Evolutionary conservation across 192 early-diverging fungal genomes (phyloP).

Genomic region (Chytriomyces confervae): DNA sequence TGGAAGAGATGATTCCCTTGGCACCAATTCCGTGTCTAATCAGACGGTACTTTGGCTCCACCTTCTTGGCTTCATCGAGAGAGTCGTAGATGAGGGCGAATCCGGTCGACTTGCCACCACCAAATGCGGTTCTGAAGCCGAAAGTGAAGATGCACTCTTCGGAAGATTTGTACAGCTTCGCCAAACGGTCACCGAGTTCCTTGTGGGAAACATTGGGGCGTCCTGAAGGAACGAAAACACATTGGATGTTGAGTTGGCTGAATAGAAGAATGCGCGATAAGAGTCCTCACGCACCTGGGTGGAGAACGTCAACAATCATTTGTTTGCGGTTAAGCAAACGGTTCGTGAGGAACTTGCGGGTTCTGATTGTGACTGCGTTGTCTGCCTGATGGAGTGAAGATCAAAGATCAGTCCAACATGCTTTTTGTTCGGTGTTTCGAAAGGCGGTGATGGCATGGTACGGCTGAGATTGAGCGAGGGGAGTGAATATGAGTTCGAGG

Average conservation of each 20-base stretch:
- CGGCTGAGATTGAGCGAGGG: too few relatives aligned
- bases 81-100: conserved; percentile 97
- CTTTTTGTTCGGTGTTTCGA: too few relatives aligned
- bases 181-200: conserved; percentile 91
- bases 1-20: conserved; percentile 78
- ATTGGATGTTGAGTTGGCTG: not conserved
- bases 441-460: too few relatives aligned
- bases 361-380: conserved; percentile 86
- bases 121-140: conserved; percentile 94
- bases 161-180: conserved; percentile 94
- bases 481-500: too few relatives aligned
- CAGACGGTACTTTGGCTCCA: conserved; percentile 98
- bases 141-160: conserved; percentile 87
- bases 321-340: conserved; percentile 96
- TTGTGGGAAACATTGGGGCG: conserved; percentile 91
- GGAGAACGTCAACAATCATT: conserved; percentile 95
- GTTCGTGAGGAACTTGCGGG: conserved; percentile 99
- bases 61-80: conserved; percentile 93
- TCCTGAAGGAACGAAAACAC: conserved; percentile 41
- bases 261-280: not conserved
- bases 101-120: conserved; percentile 95
- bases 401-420: not conserved
- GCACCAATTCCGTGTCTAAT: conserved; percentile 77
- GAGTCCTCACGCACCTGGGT: conserved; percentile 59
- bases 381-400: conserved; percentile 38